A percentile compares a stretch with the other conserved stretches of the same genome.
These are phyloP conservation scores for Candida insectorum DNA, from an alignment of 805 yeast genomes.

Conservation along the genomic window DNA sequence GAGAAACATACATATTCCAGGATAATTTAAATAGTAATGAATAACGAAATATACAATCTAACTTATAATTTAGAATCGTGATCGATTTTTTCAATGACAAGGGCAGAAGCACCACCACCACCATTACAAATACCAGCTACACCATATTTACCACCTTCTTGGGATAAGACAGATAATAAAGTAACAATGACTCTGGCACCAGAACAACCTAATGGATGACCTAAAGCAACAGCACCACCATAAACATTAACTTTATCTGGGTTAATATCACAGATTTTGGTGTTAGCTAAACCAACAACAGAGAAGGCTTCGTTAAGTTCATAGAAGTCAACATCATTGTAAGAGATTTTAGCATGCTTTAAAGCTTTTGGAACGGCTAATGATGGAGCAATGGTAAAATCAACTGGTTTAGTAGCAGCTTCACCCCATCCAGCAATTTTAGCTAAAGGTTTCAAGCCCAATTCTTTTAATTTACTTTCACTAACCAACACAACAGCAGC, in stretches of 20 bases:
- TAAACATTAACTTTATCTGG: slow-evolving; percentile 73
- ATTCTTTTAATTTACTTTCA: slow-evolving; percentile 78
- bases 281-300: slow-evolving; percentile 91
- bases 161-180: slow-evolving; percentile 70
- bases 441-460: slow-evolving; percentile 85
- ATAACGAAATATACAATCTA: neutral
- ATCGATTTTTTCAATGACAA: slow-evolving; percentile 71
- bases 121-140: slow-evolving; percentile 98
- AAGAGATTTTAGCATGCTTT: slow-evolving; percentile 70
- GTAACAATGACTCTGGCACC: slow-evolving; percentile 93
- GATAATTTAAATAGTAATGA: slow-evolving; percentile 1
- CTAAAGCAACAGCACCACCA: slow-evolving; percentile 96
- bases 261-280: slow-evolving; percentile 63
- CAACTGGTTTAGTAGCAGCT: slow-evolving; percentile 92
- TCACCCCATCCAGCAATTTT: slow-evolving; percentile 95
- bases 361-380: slow-evolving; percentile 95
- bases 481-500: slow-evolving; percentile 91
- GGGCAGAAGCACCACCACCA: slow-evolving; percentile 98
- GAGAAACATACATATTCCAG: slow-evolving; percentile 21
- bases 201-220: slow-evolving; percentile 95
- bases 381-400: slow-evolving; percentile 95
- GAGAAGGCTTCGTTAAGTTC: slow-evolving; percentile 98
- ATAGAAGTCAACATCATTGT: slow-evolving; percentile 76
- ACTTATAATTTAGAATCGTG: slow-evolving; percentile 33
- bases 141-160: slow-evolving; percentile 81